Base-by-base conservation (phyloP, 2,329 filamentous ascomycete genomes). In the Penicillium polonicum region DNA sequence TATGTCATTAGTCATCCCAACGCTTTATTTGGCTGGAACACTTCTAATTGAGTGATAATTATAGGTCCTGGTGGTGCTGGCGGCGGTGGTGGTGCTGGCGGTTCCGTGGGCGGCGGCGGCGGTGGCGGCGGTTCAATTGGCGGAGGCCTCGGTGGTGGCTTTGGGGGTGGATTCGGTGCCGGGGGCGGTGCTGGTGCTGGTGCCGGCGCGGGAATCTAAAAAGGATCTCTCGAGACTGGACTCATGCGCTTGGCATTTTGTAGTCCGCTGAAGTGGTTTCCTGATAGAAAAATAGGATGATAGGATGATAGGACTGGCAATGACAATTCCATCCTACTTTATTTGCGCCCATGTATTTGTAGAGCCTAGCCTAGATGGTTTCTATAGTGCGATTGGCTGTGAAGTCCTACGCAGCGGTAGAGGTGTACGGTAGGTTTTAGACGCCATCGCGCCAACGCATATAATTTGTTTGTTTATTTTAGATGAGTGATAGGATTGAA, bases 81-180 rank as follows among this genome's bases (percentile, higher is more conserved):
- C 10, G 23, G 19, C 4, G 53, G 54, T 4, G 41, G 33, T 33
- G 54, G 33, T 38, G 5, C 12, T 3, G 41, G 39, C 7, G n/a
- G 33, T 23, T 36, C 25, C 17, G 5, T 57, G 31, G 13, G 46
- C 36, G 55, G 42, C 3, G 49, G 49, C 10, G 55, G 49, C 19
- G 54, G 48, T 4, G 54, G 48, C 9, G 54, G 48, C 19, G 48
- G 54, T 8, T 52, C 54, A 3, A 52, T 57, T 8, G 54, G 54
- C 2, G 42, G 27, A 33, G 54, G 54, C 15, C 31, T 57, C 23
- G 48, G 46, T 8, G 53, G 41, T 7, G 54, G 55, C 19, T 48
- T 46, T 19, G 55, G 48, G 4, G 49, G 55, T 13, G 55, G 48
- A 5, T 38, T 53, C 10, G 49, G 55, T n/a, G 41, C n/a, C 13